Evolutionary conservation across 257 asterid genomes (phyloP).

Genomic region (Anisodus acutangulus): DNA sequence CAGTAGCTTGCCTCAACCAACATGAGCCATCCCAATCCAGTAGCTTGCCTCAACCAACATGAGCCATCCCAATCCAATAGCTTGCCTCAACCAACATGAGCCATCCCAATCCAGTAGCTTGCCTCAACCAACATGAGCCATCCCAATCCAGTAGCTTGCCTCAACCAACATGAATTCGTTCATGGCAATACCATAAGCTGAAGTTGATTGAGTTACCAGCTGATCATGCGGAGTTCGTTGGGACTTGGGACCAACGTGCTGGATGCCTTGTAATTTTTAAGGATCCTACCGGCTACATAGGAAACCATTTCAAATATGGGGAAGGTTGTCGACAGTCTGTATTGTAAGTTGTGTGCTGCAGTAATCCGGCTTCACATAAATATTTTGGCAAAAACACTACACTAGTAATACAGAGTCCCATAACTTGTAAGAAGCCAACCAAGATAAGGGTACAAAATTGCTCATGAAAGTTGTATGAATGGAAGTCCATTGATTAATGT

Average conservation of each 20-base stretch:
- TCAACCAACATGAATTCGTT: no score
- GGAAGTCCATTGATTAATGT: neutral
- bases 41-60: no score
- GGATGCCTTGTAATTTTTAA: constrained; percentile 56
- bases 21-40: no score
- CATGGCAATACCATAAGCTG: no score
- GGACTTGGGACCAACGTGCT: constrained; percentile 56
- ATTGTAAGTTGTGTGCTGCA: no score
- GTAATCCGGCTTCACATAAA: neutral
- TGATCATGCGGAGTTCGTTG: constrained; percentile 53
- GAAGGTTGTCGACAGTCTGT: constrained; percentile 54
- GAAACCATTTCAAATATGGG: constrained; percentile 55
- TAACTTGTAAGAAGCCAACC: neutral
- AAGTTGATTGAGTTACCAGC: constrained; percentile 50
- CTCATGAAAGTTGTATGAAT: neutral
- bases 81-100: no score
- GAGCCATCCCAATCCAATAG: no score
- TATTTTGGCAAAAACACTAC: neutral
- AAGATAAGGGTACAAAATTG: neutral
- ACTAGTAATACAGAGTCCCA: neutral
- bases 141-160: no score
- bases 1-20: no score
- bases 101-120: no score
- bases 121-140: no score
- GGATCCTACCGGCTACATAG: constrained; percentile 47